Base-by-base conservation (phyloP, 805 yeast genomes). In the Kazachstania viticola region DNA sequence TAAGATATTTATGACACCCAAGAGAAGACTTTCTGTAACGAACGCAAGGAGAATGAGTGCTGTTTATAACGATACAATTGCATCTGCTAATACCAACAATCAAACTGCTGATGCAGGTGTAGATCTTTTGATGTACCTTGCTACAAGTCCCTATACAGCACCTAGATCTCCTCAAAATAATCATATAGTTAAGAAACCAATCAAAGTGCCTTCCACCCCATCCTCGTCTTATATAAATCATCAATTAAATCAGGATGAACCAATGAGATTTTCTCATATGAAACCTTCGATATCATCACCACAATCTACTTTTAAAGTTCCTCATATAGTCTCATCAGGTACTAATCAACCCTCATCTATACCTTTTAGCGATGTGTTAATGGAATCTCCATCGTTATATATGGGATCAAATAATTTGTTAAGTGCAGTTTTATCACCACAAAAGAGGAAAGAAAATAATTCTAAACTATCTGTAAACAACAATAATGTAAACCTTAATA, bases 81-180 rank as follows among this genome's bases (percentile, higher is more conserved):
- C n/a, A n/a, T n/a, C n/a, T n/a, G n/a, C n/a, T n/a, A 26, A 15
- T 19, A 19, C 7, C 11, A 19, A 19, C n/a, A 21, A 25, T 15
- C 31, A 28, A 14, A 43, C 42, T 9, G 47, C 49, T 34, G 57
- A 50, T 18, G 40, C 48, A 11, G 61, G 58, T 11, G 60, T 60
- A 9, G 61, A 56, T 37, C 30, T 56, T 22, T 40, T 56, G 25
- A 51, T 56, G 53, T 56, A 55, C 32, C 34, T 56, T 13, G 61
- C 61, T 2, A 50, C 60, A 23, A 50, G 57, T 23, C 61, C 61
- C 2, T 54, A 51, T 37, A 42, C 45, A 1, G 27, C 39, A 12
- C 31, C 16, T 9, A 32, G 28, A 21, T 28, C 23, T 5, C 15
- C 17, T 15, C 22, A 25, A 18, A 21, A 27, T 17, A 26, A 31